Evolutionary conservation across 495 filamentous ascomycete genomes (phyloP).

Genomic region (Delitschia confertaspora): DNA sequence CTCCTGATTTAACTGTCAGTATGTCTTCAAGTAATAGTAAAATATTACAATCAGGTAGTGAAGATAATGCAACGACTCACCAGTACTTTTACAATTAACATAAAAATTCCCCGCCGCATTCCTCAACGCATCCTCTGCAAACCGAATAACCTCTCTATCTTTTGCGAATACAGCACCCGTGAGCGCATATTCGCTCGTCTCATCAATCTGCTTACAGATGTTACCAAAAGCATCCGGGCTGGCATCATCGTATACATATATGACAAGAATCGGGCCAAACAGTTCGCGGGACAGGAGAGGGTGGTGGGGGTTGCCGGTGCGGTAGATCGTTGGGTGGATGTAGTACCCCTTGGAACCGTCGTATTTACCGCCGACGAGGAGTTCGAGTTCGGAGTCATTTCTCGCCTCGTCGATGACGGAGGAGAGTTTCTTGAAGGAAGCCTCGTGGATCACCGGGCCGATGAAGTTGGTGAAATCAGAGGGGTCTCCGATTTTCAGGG

Average conservation of each 20-base stretch:
- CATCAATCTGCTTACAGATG: constrained; percentile 33
- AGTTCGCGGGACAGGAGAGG: constrained; percentile 53
- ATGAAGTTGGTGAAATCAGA: constrained; percentile 36
- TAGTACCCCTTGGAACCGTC: constrained; percentile 55
- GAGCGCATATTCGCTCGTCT: constrained; percentile 35
- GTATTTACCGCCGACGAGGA: constrained; percentile 51
- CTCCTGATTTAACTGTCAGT: constrained; percentile 5
- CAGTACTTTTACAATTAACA: constrained; percentile 38
- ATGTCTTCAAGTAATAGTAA: neutral
- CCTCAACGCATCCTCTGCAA: constrained; percentile 34
- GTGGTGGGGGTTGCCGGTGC: constrained; percentile 55
- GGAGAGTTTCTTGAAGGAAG: constrained; percentile 34
- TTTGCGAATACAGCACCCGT: constrained; percentile 38
- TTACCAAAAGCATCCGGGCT: constrained; percentile 30
- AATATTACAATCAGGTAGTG: neutral
- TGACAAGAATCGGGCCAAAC: constrained; percentile 54
- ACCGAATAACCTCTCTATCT: constrained; percentile 32
- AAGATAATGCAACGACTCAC: neutral
- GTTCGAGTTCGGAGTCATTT: constrained; percentile 52
- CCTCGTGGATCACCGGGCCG: constrained; percentile 39
- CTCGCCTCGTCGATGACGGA: constrained; percentile 52
- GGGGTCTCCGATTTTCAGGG: constrained; percentile 34
- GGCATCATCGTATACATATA: constrained; percentile 52
- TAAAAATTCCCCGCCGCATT: constrained; percentile 39
- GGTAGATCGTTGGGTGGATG: constrained; percentile 60